These are phyloP conservation scores for Suillus discolor DNA, from an alignment of 768 basidiomycete species.

Conservation along the genomic window DNA sequence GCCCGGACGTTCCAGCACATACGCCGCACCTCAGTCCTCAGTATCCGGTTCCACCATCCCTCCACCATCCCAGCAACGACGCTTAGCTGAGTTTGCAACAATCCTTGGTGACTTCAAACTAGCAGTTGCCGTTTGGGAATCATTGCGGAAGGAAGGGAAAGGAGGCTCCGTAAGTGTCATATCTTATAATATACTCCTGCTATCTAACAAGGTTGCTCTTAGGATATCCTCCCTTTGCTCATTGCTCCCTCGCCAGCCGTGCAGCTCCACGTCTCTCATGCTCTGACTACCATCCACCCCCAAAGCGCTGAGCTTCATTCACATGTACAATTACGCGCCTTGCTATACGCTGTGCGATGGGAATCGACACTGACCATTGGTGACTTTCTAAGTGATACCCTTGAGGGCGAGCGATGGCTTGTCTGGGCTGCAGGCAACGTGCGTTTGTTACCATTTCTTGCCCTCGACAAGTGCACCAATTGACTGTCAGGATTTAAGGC, in stretches of 20 bases:
- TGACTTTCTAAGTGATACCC: slow-evolving; percentile 57
- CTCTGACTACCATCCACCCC: slow-evolving; percentile 52
- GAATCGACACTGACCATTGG: slow-evolving; percentile 60
- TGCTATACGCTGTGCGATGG: slow-evolving; percentile 76
- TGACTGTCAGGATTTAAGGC: slow-evolving; percentile 51
- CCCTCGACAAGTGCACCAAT: slow-evolving; percentile 15
- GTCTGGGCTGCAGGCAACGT: slow-evolving; percentile 86
- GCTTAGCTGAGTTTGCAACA: slow-evolving; percentile 96
- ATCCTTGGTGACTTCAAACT: slow-evolving; percentile 89
- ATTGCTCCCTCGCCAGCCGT: slow-evolving; percentile 67
- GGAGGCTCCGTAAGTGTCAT: slow-evolving; percentile 72
- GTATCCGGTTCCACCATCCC: slow-evolving; percentile 15
- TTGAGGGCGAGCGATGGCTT: slow-evolving; percentile 85
- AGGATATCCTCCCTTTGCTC: slow-evolving; percentile 85
- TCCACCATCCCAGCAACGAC: slow-evolving; percentile 70
- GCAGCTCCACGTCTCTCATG: slow-evolving; percentile 60
- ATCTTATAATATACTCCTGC: not conserved
- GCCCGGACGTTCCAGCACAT: slow-evolving; percentile 40
- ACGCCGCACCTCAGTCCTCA: slow-evolving; percentile 37
- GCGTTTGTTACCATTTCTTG: slow-evolving; percentile 31
- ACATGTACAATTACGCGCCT: slow-evolving; percentile 65
- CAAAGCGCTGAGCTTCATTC: slow-evolving; percentile 54
- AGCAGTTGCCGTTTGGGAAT: slow-evolving; percentile 83
- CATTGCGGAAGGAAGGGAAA: slow-evolving; percentile 82
- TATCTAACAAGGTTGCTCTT: slow-evolving; percentile 4